Evolutionary conservation across 2,329 filamentous ascomycete genomes (phyloP).

Genomic region (Aspergillus terreus): DNA sequence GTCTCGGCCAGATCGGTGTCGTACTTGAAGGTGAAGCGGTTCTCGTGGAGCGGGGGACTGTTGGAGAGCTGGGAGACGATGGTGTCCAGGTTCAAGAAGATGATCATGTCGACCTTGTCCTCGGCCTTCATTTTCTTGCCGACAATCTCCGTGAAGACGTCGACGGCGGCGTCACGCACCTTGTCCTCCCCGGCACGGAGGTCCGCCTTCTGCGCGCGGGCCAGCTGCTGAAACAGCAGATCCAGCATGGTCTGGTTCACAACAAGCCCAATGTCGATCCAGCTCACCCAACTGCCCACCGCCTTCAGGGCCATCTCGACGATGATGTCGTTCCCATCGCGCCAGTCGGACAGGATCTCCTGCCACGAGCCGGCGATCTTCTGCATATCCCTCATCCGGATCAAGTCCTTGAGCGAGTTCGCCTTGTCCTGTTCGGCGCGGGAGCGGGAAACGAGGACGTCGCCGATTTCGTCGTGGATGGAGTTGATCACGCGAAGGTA

Average conservation of each 20-base stretch:
- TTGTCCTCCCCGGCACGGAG: constrained; percentile 70
- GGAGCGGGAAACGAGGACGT: constrained; percentile 78
- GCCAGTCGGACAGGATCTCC: constrained; percentile 78
- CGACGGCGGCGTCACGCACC: constrained; percentile 85
- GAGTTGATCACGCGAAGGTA: constrained; percentile 86
- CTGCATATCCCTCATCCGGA: constrained; percentile 79
- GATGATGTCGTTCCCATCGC: constrained; percentile 64
- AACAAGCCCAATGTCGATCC: constrained; percentile 93
- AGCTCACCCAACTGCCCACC: constrained; percentile 97
- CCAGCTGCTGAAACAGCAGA: constrained; percentile 80
- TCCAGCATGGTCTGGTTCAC: constrained; percentile 86
- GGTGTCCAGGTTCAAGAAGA: constrained; percentile 79
- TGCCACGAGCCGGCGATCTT: constrained; percentile 90
- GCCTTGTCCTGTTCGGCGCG: constrained; percentile 78
- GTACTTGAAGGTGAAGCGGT: constrained; percentile 77
- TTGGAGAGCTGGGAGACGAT: constrained; percentile 82
- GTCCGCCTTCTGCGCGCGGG: constrained; percentile 61
- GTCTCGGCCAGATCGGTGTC: constrained; percentile 94
- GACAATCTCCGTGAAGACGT: constrained; percentile 92
- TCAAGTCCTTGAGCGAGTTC: constrained; percentile 83
- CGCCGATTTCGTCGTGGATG: constrained; percentile 95
- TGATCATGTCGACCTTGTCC: constrained; percentile 92
- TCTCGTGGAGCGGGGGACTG: constrained; percentile 75
- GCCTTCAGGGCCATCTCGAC: constrained; percentile 86
- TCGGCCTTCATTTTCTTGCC: constrained; percentile 95